Base-by-base conservation (phyloP, 805 yeast genomes). In the Sugiyamaella lignohabitans region DNA sequence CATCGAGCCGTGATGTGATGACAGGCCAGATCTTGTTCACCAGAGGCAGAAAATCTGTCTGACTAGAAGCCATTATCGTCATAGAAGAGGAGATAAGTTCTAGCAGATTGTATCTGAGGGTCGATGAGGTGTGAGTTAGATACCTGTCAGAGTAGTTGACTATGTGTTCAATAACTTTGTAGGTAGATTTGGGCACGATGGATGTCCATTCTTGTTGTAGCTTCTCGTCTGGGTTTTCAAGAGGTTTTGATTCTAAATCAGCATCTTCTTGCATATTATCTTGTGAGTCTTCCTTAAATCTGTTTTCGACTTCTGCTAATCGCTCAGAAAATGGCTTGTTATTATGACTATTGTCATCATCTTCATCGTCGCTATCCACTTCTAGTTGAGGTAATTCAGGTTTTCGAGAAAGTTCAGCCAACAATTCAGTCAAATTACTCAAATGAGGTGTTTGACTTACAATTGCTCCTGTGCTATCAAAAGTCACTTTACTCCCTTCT, bases 111-210 rank as follows among this genome's bases (percentile, higher is more conserved):
- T 74, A 59, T 38, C 77, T 73, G 24, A 91, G 62, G 2, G 71
- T 64, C 2, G 72, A 62, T 0, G 94, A 82, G 1, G 77, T 75
- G 55, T 85, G 93, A 1, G 86, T 79, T 32, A 87, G 64, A 23
- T 78, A 70, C 48, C 86, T 68, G 45, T 85, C 84, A 4, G 91
- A 82, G 59, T 87, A 86, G 4, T 70, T 74, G 45, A 79, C 69
- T 2, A 91, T 79, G 46, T 77, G 76, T 38, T 79, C 76, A 1
- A 85, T 64, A 1, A 81, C 66, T 35, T 64, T 60, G 61, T 86
- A 91, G 0, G 83, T 66, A 2, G 71, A 65, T 36, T 73, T 67
- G 0, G 94, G 84, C 0, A 89, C 67, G 0, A 81, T 79, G 0
- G 91, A 82, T 0, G 59, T 54, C 96, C 96, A 88, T 27, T 70